These are phyloP conservation scores for Breynia disticha DNA, from an alignment of 441 rosid genomes.

Conservation along the genomic window DNA sequence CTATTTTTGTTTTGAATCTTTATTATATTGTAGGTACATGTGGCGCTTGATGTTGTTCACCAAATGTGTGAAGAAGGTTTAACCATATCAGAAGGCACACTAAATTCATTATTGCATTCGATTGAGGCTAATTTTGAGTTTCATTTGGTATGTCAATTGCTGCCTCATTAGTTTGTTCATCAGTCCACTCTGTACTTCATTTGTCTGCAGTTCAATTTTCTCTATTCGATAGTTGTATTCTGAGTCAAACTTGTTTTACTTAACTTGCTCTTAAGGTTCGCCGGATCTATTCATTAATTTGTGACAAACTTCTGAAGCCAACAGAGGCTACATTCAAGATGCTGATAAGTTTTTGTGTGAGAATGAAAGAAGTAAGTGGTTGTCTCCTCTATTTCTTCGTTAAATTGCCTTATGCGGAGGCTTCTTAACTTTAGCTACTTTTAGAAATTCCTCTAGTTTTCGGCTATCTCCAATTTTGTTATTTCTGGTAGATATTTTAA, in stretches of 20 bases:
- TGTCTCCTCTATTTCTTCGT: not conserved
- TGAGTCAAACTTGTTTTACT: constrained; percentile 1
- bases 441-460: not conserved
- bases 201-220: not conserved
- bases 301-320: constrained; percentile 45
- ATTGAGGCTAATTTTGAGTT: constrained; percentile 47
- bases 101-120: constrained; percentile 43
- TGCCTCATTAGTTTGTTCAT: not conserved
- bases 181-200: no score
- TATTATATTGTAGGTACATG: constrained; percentile 46
- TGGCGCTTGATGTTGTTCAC: constrained; percentile 59
- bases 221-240: not conserved
- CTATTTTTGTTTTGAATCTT: constrained; percentile 2
- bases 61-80: constrained; percentile 51
- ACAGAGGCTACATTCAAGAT: constrained; percentile 53
- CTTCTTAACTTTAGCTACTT: not conserved
- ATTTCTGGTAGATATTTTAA: not conserved
- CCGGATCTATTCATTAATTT: constrained; percentile 49
- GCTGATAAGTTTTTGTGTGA: constrained; percentile 53
- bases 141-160: constrained; percentile 41
- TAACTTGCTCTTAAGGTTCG: constrained; percentile 35
- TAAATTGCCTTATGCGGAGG: not conserved
- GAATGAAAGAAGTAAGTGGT: constrained; percentile 75
- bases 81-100: constrained; percentile 29
- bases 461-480: constrained; percentile 3